Conservation (phyloP, 2,329 filamentous ascomycete genomes). For the Sarocladiaceae sp. region DNA sequence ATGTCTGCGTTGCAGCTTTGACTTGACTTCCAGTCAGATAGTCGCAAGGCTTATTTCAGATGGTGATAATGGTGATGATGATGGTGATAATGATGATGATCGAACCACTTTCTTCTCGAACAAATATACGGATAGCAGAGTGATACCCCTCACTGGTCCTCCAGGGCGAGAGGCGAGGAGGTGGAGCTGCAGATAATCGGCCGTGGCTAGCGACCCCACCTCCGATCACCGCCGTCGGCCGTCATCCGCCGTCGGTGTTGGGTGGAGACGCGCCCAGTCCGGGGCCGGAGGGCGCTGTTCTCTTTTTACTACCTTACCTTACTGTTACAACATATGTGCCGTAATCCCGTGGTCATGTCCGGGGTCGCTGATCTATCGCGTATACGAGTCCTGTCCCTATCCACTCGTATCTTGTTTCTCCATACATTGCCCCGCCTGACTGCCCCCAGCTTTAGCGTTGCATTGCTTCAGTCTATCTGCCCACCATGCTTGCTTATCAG, state of each 20-base stretch:
- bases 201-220: not conserved
- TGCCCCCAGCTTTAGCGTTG: slow-evolving; percentile 1
- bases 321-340: too few species aligned
- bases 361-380: too few species aligned
- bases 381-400: too few species aligned
- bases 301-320: too few species aligned
- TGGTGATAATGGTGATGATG: too few species aligned
- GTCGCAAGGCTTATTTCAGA: not conserved
- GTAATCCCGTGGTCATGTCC: too few species aligned
- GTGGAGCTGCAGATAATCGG: not conserved
- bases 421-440: not conserved
- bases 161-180: too few species aligned
- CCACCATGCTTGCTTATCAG: not conserved
- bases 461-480: not conserved
- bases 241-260: slow-evolving; percentile 2
- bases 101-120: not conserved
- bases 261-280: not conserved
- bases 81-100: too few species aligned
- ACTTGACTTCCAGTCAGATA: too few species aligned
- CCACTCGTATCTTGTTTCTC: not conserved
- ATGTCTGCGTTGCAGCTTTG: too few species aligned
- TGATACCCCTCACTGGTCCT: too few species aligned
- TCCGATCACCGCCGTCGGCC: slow-evolving; percentile 2
- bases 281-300: not conserved
- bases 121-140: not conserved